phyloP scores from a whole-genome alignment of 305 asterid genomes.

The Caryopteris hybrid region DNA sequence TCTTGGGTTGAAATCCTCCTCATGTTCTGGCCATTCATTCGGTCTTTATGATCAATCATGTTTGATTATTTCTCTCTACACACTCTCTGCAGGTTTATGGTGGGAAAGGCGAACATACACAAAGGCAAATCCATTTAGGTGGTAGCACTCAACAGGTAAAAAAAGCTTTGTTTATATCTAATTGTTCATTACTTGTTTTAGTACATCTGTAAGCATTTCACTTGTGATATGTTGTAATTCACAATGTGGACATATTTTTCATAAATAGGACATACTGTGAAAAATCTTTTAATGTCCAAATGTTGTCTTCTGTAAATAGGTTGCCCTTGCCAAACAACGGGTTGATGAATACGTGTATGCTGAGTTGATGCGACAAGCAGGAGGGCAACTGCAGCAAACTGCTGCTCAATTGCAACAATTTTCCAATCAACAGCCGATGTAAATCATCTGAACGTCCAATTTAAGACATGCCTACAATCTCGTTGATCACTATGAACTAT shows the following conservation, averaged over 20 bases:
- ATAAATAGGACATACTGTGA: not conserved
- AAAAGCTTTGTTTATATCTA: no score
- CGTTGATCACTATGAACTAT: not conserved
- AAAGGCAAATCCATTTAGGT: constrained; percentile 83
- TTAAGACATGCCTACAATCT: not conserved
- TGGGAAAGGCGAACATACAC: constrained; percentile 77
- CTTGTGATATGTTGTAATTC: not conserved
- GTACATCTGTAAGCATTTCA: no score
- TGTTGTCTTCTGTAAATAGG: constrained; percentile 30
- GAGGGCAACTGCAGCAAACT: constrained; percentile 21
- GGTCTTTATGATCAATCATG: no score
- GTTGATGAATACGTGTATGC: constrained; percentile 82
- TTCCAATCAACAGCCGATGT: constrained; percentile 24
- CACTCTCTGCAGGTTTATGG: constrained; percentile 65
- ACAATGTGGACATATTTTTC: not conserved
- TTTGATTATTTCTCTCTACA: not conserved
- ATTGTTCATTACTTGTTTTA: no score
- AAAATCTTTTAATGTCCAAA: not conserved
- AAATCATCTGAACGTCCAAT: not conserved
- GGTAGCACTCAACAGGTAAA: constrained; percentile 81
- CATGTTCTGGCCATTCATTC: not conserved
- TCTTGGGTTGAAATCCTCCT: not conserved
- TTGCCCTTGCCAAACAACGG: constrained; percentile 78
- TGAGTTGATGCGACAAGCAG: constrained; percentile 59
- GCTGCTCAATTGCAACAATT: constrained; percentile 22